Base-by-base conservation (phyloP, 306 rosid species). In the Vigna unguiculata region DNA sequence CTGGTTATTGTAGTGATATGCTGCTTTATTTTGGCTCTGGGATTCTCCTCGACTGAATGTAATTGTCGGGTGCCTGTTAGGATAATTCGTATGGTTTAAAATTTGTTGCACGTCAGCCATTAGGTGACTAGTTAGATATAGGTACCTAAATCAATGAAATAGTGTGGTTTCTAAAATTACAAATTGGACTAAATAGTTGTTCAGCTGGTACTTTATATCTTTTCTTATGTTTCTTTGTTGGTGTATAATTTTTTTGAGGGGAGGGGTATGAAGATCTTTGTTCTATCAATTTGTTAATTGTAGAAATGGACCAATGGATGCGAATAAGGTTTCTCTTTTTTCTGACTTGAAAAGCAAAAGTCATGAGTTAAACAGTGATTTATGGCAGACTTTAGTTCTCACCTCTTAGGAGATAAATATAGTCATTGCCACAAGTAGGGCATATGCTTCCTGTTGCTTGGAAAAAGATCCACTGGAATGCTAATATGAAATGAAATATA, bases 401-500 rank as follows among this genome's bases (percentile, higher is more conserved):
- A 60, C 20, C 45, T 60, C 63, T 3, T 60, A 11, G 36, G 59
- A 41, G 78, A 72, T 76, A 65, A 69, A 80, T 20, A 60, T 49
- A 67, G 17, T 16, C 71, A 46, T 63, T 41, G 51, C 75, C 43
- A n/a, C 72, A 28, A 41, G 21, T 63, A 63, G 53, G 69, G 57
- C 43, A 17, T 19, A 28, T 71, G 38, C 45, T 59, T 67, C 22
- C 60, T 0, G 22, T 49, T 74, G 70, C 64, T 21, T 40, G 45
- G 32, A 32, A 22, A 48, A 78, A 65, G 57, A 57, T 63, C 20
- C 53, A 36, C 46, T 55, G 36, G 72, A 54, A 48, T 75, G 46
- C 66, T 69, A 36, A 45, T 54, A 77, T 69, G 51, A 61, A 68
- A 75, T 74, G 36, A 79, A 60, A 47, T 46, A 25, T 53, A 53